These are phyloP conservation scores for Atkinsonella texensis DNA, from an alignment of 2,329 filamentous ascomycete genomes.

Conservation along the genomic window DNA sequence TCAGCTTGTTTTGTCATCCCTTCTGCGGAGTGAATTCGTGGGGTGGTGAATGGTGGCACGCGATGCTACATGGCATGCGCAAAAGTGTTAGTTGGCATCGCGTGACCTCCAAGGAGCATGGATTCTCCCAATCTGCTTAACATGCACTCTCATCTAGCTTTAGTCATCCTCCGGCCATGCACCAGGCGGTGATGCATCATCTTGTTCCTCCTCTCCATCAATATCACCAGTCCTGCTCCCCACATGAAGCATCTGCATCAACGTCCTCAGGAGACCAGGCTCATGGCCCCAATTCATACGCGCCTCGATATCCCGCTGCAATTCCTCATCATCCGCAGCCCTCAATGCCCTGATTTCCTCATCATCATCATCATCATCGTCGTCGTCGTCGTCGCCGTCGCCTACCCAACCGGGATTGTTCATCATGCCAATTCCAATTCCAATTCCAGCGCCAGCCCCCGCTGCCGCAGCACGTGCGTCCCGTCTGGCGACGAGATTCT, in stretches of 20 bases:
- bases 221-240: constrained; percentile 1
- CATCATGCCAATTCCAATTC: constrained; percentile 1
- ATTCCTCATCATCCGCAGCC: constrained; percentile 19
- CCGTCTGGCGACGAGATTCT: constrained; percentile 13
- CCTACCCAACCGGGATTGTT: background rate
- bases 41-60: no score
- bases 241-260: constrained; percentile 17
- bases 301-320: constrained; percentile 19
- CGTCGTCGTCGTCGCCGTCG: no score
- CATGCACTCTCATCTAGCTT: background rate
- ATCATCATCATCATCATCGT: constrained; percentile 15
- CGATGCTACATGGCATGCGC: no score
- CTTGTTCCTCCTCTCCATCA: constrained; percentile 3
- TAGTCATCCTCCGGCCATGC: constrained; percentile 22
- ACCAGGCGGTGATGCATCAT: constrained; percentile 15
- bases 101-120: background rate
- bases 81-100: no score
- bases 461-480: constrained; percentile 7
- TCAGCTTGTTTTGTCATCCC: no score
- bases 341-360: constrained; percentile 14
- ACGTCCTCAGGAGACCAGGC: constrained; percentile 15
- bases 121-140: background rate
- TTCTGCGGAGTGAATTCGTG: no score
- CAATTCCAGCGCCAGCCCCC: background rate
- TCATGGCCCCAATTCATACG: constrained; percentile 14